Percentiles rank a stretch among this genome's conserved stretches.
phyloP scores from a whole-genome alignment of 176 grass and related monocot genomes.

The Avena atlantica region DNA sequence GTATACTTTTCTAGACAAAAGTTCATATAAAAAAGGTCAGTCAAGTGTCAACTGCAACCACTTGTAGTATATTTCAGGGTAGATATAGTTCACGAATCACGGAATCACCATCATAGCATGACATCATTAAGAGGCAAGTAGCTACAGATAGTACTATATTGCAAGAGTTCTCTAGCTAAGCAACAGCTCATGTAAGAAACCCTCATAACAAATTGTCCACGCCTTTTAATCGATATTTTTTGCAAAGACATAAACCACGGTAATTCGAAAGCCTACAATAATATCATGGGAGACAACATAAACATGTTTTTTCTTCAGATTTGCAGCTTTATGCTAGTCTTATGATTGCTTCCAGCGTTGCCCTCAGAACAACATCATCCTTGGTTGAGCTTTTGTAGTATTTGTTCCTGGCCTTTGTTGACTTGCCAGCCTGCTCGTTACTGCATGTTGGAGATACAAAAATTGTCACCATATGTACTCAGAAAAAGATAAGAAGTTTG shows the following conservation, averaged over 20 bases:
- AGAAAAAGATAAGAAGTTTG: too few species aligned
- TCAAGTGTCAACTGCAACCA: too few species aligned
- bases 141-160: too few species aligned
- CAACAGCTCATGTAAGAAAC: too few species aligned
- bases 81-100: too few species aligned
- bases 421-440: conserved; percentile 61
- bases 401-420: conserved; percentile 52
- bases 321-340: conserved; percentile 17
- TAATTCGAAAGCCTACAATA: neutral
- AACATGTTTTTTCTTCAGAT: neutral
- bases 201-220: too few species aligned
- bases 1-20: too few species aligned
- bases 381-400: neutral
- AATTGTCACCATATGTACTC: neutral
- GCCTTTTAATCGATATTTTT: neutral
- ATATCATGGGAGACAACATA: neutral
- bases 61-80: too few species aligned
- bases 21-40: too few species aligned
- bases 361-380: conserved; percentile 64
- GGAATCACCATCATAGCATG: too few species aligned
- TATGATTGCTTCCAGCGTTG: conserved; percentile 35
- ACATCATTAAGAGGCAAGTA: too few species aligned
- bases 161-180: too few species aligned
- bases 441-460: conserved; percentile 25
- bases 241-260: neutral